Evolutionary conservation across 768 basidiomycete genomes (phyloP), one percentile per base, ranked within the genome.

Genomic region (Lactarius evosmus): DNA sequence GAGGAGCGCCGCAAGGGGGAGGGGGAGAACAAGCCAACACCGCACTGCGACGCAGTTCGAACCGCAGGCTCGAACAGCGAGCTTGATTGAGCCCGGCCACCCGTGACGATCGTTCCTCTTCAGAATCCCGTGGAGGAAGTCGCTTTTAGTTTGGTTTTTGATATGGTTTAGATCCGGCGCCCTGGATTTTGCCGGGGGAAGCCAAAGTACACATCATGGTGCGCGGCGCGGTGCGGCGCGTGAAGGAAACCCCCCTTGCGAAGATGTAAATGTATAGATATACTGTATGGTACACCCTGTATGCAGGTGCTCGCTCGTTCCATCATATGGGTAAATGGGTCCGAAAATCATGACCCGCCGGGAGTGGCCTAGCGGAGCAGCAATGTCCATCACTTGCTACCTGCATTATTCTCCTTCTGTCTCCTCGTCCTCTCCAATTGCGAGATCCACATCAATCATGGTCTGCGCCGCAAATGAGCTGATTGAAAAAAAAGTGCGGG

Each of bases 91-190:
- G 11, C 5, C 46, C 46, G 46, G 25, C 46, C 46, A 49, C 46
- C 22, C 25, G 46, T 49, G 46, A 49, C 46, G 25, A 25, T 49
- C 25, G 25, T 49, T 49, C 46, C 46, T 49, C 46, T 25, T 49
- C 25, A 49, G 46, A 49, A 49, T 49, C 46, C 46, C 46, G 46
- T 49, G 46, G 46, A 49, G 4, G 46, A 49, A 49, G 46, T 25
- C 25, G 22, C 46, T 25, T 41, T 49, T 49, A 49, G 22, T 44
- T 41, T n/a, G n/a, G 40, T 46, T 46, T 46, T 46, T 25, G 44
- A 22, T 12, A 25, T 49, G 25, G 46, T 25, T 46, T 12, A 49
- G 46, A 25, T 27, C 25, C 46, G 25, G 25, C 14, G 22, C 12
- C n/a, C 22, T 49, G 46, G 46, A 11, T 25, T 49, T 49, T 49